A percentile compares a stretch with the other conserved stretches of the same genome.
These are phyloP conservation scores for Acacia confusa DNA, from an alignment of 306 rosid genomes.

Conservation along the genomic window DNA sequence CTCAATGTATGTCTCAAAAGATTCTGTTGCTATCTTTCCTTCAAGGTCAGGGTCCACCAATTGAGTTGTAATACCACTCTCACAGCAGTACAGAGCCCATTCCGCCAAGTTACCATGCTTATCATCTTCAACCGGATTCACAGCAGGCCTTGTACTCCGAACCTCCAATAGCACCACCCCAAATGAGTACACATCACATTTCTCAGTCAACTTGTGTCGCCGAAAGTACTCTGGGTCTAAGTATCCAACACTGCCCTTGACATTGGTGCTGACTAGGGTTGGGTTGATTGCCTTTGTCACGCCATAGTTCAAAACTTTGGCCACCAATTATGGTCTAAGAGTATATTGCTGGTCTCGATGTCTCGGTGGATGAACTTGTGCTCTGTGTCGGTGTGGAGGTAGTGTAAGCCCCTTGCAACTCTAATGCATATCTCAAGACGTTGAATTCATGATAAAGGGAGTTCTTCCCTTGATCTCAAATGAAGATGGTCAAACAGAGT, in stretches of 20 bases:
- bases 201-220: slow-evolving; percentile 31
- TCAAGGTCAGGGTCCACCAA: too few relatives aligned
- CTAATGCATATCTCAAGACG: too few relatives aligned
- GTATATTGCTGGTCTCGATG: slow-evolving; percentile 48
- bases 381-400: slow-evolving; percentile 43
- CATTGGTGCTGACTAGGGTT: slow-evolving; percentile 19
- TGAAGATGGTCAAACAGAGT: too few relatives aligned
- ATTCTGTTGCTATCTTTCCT: too few relatives aligned
- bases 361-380: slow-evolving; percentile 47
- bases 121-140: slow-evolving; percentile 23
- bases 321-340: slow-evolving; percentile 37
- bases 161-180: slow-evolving; percentile 49
- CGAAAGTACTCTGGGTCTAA: slow-evolving; percentile 42
- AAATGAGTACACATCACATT: slow-evolving; percentile 53
- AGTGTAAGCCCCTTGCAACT: too few relatives aligned
- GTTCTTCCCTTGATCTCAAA: too few relatives aligned
- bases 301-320: slow-evolving; percentile 48
- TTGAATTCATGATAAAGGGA: too few relatives aligned
- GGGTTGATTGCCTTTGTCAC: slow-evolving; percentile 38
- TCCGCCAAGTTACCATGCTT: slow-evolving; percentile 37
- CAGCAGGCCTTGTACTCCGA: slow-evolving; percentile 36
- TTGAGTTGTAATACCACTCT: too few relatives aligned
- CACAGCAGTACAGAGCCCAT: too few relatives aligned
- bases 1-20: too few relatives aligned
- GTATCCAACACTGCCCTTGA: slow-evolving; percentile 47